Base-by-base conservation (phyloP, 2,329 filamentous ascomycete species). In the Aureobasidium musti region DNA sequence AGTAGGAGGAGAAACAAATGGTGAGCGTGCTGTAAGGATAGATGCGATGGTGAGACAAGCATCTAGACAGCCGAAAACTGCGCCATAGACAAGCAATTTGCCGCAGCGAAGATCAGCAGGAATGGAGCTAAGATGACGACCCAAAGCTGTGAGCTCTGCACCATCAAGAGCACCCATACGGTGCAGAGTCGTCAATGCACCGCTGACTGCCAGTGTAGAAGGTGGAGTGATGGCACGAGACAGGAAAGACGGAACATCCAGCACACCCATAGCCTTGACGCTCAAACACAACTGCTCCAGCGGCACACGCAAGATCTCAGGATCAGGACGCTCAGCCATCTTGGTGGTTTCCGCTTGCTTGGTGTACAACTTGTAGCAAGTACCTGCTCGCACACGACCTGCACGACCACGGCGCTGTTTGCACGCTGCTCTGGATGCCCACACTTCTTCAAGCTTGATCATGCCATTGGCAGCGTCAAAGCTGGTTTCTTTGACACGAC, bases 331-430 rank as follows among this genome's bases (percentile, higher is more conserved):
- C 71, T 92, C 90, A 1, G 87, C 83, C 93, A 98, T 97, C 76
- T 91, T 89, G 65, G 84, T 85, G 65, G 79, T 77, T 75, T 99
- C 95, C 8, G 94, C 88, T 70, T 90, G 91, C 67, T 89, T 85
- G 0, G 95, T 98, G 78, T 92, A 99, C 2, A 99, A 84, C 78
- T 98, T 98, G 82, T 96, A 99, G 82, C 94, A 98, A 71, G 87
- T 88, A 65, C 95, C 95, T 28, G 91, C 91, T 65, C 92, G 87
- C 0, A 99, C 95, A 84, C 95, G 89, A 74, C 95, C 95, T 33
- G 95, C 95, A 81, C 95, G 89, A 74, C 95, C 95, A 65, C 92
- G 88, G 43, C 95, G 87, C 77, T 99, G 95, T 78, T 97, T 97
- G 77, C 93, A 97, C 4, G 95, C 94, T 10, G 95, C 94, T 47